Percentiles rank a stretch among this genome's conserved stretches.
Conservation (phyloP, 495 filamentous ascomycete species). For the Evernia prunastri region DNA sequence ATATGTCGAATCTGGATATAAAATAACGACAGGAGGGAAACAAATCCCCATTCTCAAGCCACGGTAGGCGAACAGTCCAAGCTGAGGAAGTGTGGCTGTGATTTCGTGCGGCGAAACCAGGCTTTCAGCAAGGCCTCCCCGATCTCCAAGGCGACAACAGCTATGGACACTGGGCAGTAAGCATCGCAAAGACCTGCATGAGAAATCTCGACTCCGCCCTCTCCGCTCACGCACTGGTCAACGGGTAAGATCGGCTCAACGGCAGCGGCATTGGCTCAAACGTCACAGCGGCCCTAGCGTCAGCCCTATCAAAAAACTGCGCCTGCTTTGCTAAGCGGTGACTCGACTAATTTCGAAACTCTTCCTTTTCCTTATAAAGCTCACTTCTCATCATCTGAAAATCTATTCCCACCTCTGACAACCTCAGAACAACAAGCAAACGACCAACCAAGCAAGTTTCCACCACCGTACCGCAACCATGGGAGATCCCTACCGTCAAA, state of each 20-base stretch:
- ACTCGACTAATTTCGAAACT: background rate
- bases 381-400: background rate
- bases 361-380: background rate
- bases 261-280: background rate
- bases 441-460: background rate
- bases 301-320: conserved; percentile 9
- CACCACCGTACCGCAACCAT: background rate
- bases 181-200: background rate
- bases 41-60: no score
- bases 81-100: background rate
- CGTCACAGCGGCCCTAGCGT: background rate
- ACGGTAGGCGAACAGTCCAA: background rate
- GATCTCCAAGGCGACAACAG: background rate
- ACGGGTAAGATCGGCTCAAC: background rate
- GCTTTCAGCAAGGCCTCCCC: background rate
- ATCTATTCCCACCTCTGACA: background rate
- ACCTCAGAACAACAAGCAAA: background rate
- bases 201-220: conserved; percentile 1
- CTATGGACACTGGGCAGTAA: no score
- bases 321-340: background rate
- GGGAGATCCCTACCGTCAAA: conserved; percentile 15
- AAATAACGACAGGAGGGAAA: no score
- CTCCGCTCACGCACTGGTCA: background rate
- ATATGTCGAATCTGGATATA: no score
- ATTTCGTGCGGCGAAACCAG: background rate